Base-by-base conservation (phyloP, 2,329 filamentous ascomycete species). In the Diplodia scrobiculata region DNA sequence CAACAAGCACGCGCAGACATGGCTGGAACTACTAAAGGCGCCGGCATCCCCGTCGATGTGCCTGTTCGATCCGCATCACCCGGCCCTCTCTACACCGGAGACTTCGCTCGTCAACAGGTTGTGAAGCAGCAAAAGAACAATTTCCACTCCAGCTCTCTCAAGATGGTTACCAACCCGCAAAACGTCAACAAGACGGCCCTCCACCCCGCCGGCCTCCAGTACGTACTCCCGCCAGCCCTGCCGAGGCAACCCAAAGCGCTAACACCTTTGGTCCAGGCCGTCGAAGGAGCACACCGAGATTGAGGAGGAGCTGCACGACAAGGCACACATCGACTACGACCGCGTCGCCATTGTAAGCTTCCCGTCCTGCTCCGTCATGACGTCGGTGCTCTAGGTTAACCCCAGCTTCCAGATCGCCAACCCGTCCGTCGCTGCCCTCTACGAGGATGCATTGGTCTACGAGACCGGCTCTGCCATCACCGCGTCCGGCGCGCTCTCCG, bases 381-480 rank as follows among this genome's bases (percentile, higher is more conserved):
- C 21, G 47, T 32, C 14, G 13, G 41, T 29, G n/a, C 41, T 27
- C 5, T 32, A 53, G 19, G 29, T 34, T 66, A 41, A 59, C 14
- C 32, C 10, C n/a, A 48, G 27, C 14, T 14, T 17, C 21, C 73
- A 88, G 86, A 84, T 89, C 73, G 91, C 92, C 82, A 98, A 99
- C 82, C 93, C 94, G 70, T 95, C 94, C 66, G 95, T 98, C 68
- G 89, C 95, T 70, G 90, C 93, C 67, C 89, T 99, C 70, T 99
- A 99, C 84, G 95, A 99, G 87, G 95, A 99, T 90, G 95, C 95
- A 66, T 87, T 99, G 70, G 92, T 93, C 72, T 99, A 98, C 84
- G 95, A 99, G 83, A 95, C 91, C 67, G 95, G 95, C 75, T 96
- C 94, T 66, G 95, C 95, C 80, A 97, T 99, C 83, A 97, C 95